Conservation (phyloP, 139 green algal species). For the Penium margaritaceum region DNA sequence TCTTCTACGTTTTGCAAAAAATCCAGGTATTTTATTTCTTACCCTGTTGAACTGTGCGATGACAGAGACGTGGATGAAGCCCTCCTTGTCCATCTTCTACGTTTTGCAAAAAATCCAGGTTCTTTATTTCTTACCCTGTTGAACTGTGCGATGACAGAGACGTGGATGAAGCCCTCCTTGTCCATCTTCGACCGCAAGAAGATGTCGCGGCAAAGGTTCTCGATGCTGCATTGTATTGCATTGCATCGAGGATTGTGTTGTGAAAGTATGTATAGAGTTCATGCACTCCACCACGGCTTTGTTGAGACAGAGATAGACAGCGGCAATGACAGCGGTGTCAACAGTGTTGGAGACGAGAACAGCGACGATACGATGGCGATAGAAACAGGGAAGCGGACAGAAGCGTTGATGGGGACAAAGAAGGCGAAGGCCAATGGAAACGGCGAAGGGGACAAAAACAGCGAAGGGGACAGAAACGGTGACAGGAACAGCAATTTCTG, state of each 20-base stretch:
- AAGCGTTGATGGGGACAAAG: background rate
- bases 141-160: constrained; percentile 77
- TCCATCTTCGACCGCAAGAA: constrained; percentile 94
- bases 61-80: constrained; percentile 78
- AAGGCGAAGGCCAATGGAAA: background rate
- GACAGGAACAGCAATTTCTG: background rate
- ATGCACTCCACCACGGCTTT: too few species aligned
- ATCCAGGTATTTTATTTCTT: too few species aligned
- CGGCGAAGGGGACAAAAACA: background rate
- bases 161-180: constrained; percentile 75
- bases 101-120: background rate
- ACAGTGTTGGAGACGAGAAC: background rate
- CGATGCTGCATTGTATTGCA: constrained; percentile 51
- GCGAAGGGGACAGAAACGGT: background rate
- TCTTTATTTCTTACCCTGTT: constrained; percentile 58
- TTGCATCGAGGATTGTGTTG: too few species aligned
- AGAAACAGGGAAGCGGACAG: background rate
- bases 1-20: too few species aligned
- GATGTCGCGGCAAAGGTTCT: constrained; percentile 86
- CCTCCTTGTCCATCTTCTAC: constrained; percentile 81
- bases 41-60: constrained; percentile 81
- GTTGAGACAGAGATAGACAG: background rate
- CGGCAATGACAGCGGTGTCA: background rate
- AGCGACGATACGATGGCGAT: background rate
- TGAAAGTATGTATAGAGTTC: too few species aligned